Evolutionary conservation across 768 basidiomycete genomes (phyloP), one percentile per base, ranked within the genome.

Genomic region (button mushroom (Agaricus bisporus)): DNA sequence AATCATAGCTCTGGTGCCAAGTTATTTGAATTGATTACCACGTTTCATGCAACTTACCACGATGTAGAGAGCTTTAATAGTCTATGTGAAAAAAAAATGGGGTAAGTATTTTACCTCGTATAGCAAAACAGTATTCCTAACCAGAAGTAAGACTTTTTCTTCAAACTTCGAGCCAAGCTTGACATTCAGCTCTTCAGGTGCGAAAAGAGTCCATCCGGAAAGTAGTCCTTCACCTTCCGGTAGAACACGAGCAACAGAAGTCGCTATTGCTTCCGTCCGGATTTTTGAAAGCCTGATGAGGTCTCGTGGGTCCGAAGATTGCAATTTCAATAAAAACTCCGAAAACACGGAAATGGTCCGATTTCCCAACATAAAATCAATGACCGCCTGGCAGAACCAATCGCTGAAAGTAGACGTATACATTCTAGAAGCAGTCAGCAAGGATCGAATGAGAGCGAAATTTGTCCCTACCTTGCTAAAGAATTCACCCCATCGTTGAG

Each of bases 401-500:
- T 99, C 97, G 59, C 87, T 85, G 64, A 92, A 92, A 1, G 90
- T 88, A 17, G 91, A 86, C 9, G 88, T 87, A 69, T 86, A 92
- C 85, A 92, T 86, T 61, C 90, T 87, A 49, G n/a, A 51, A 32
- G 3, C 29, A 36, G 17, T 32, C 37, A 32, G 29, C 39, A 37
- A 38, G 55, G 57, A 32, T 29, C 25, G 36, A 29, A 29, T 11
- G 45, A 36, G 41, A 55, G 3, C 48, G 11, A 49, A 18, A 41
- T 15, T 39, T 26, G 9, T 36, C 43, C 68, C 22, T 32, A 83
- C 77, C 92, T 83, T 28, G 93, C 86, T 15, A 98, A 71, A 5
- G 94, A 97, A 68, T 98, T 99, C 56, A 95, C 84, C 0, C 97
- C 95, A 60, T 99, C 95, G 63, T 97, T 91, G 15, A 98, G 77